Conservation (phyloP, 108 stramenopile genomes). For the Cyclotella baltica region DNA sequence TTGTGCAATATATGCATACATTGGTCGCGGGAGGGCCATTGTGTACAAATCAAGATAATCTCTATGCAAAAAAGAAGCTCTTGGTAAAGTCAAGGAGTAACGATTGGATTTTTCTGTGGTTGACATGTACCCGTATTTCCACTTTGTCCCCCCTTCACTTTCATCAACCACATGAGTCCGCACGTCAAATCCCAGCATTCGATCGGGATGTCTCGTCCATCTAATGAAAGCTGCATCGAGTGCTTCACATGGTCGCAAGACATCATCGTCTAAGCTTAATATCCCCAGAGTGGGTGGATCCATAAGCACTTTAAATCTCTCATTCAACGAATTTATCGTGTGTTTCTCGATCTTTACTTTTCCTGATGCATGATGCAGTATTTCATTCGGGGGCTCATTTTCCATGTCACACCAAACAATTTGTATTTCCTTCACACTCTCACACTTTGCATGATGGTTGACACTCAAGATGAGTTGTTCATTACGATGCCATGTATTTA, state of each 20-base stretch:
- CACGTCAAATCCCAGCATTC: slow-evolving; percentile 87
- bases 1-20: slow-evolving; percentile 62
- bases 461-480: slow-evolving; percentile 64
- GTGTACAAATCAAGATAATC: slow-evolving; percentile 82
- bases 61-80: slow-evolving; percentile 77
- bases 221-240: slow-evolving; percentile 82
- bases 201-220: slow-evolving; percentile 78
- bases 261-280: slow-evolving; percentile 87
- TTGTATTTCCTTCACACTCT: slow-evolving; percentile 71
- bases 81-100: slow-evolving; percentile 76
- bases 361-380: slow-evolving; percentile 23
- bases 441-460: slow-evolving; percentile 66
- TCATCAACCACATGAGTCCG: slow-evolving; percentile 63
- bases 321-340: slow-evolving; percentile 76
- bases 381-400: slow-evolving; percentile 41
- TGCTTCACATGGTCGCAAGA: slow-evolving; percentile 81
- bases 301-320: slow-evolving; percentile 70
- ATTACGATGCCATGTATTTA: slow-evolving; percentile 76
- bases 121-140: slow-evolving; percentile 76
- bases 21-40: slow-evolving; percentile 59
- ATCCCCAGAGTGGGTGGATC: slow-evolving; percentile 77
- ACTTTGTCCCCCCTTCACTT: slow-evolving; percentile 16
- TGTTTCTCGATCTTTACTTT: slow-evolving; percentile 78
- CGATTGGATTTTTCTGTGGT: slow-evolving; percentile 67
- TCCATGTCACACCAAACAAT: slow-evolving; percentile 72